Evolutionary conservation across 345 rosid genomes (phyloP), one percentile per base, ranked within the genome.

Genomic region (Turritis glabra): DNA sequence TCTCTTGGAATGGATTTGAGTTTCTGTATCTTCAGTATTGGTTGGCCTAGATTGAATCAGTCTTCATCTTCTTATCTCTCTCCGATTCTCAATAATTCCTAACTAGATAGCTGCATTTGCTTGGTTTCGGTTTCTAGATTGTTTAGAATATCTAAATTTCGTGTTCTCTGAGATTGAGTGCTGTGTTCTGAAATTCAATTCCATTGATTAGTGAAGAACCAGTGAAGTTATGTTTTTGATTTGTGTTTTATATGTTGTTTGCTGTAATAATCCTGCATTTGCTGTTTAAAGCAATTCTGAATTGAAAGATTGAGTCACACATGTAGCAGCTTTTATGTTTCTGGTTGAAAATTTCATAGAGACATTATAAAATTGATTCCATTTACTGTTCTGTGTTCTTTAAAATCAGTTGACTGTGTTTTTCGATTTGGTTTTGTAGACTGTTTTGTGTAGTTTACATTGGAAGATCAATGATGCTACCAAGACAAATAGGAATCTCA

Each of bases 401-500:
- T 37, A 7, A 23, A 18, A 8, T n/a, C 15, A 6, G 33, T 64
- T 65, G 35, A 53, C 17, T 27, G 13, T 22, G 12, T 48, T 10
- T 65, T 26, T 50, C 21, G 8, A 18, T 40, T 54, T 46, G 41
- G 6, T 57, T 53, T 57, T 55, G 55, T 67, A 77, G 77, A 44
- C 61, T 38, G 50, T 27, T 5, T 70, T 22, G 18, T 30, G 35
- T 55, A 11, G 64, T 62, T 1, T 63, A 56, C 52, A 70, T 26
- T 35, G 19, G 76, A 76, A 70, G 72, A 77, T 56, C 54, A 56
- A 55, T 38, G 80, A 64, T 29, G 25, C 3, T 18, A 35, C 69
- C n/a, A 67, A 43, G 55, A 54, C 10, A 6, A 6, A 32, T 6
- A 85, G 68, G 56, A 70, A 46, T 73, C 50, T 77, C 40, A 78